Conservation (phyloP, 805 yeast genomes). For the Ogataea pini region DNA sequence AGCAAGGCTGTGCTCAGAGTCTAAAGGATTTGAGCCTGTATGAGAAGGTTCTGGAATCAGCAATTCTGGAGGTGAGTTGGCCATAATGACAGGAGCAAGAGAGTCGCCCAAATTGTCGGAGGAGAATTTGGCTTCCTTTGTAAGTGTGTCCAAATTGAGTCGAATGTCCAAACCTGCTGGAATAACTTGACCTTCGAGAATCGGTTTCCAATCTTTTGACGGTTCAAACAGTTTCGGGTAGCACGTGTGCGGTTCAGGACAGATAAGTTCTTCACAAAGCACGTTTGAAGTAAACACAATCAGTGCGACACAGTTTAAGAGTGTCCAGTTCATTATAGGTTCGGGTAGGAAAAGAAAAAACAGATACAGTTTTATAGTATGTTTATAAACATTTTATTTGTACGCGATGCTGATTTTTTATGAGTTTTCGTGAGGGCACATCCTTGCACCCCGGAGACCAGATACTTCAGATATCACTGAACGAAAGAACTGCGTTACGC, state of each 20-base stretch:
- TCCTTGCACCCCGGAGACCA: neutral
- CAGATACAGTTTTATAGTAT: neutral
- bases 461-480: conserved; percentile 9
- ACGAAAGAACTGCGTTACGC: conserved; percentile 12
- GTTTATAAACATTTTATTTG: neutral
- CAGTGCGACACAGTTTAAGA: neutral
- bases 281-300: neutral
- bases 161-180: conserved; percentile 82
- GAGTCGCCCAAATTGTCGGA: conserved; percentile 14
- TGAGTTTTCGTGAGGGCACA: neutral
- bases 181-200: conserved; percentile 70
- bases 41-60: conserved; percentile 3
- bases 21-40: conserved; percentile 1
- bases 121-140: conserved; percentile 67
- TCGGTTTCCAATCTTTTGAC: conserved; percentile 63
- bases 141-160: conserved; percentile 70
- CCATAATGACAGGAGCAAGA: conserved; percentile 9
- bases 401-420: neutral
- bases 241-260: conserved; percentile 53
- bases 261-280: conserved; percentile 32
- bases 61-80: neutral
- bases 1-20: conserved; percentile 6
- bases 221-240: conserved; percentile 68
- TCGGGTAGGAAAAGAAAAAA: neutral
- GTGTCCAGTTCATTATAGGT: neutral